These are phyloP conservation scores for Verticillium dahliae DNA, from an alignment of 2,329 filamentous ascomycete species.

Conservation along the genomic window DNA sequence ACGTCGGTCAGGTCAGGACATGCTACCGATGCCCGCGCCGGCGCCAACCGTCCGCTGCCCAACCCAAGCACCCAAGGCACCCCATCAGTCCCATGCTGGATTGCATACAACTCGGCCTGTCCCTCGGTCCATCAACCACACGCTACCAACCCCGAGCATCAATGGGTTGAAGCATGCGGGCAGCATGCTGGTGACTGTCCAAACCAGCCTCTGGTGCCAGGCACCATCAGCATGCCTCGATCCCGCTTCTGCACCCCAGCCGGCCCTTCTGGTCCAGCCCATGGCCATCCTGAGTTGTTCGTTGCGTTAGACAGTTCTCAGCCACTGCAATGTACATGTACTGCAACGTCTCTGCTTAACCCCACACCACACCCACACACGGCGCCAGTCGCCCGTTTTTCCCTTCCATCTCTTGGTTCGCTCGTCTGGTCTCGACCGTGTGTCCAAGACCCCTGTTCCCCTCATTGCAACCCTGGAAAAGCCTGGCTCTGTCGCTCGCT, in stretches of 20 bases:
- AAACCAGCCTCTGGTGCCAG: neutral
- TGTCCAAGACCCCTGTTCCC: neutral
- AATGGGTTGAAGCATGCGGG: neutral
- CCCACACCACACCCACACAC: neutral
- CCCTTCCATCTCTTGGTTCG: neutral
- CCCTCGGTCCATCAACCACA: neutral
- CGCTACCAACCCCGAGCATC: neutral
- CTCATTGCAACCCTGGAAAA: neutral
- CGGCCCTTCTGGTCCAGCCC: neutral
- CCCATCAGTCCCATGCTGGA: neutral
- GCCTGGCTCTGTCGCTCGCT: neutral
- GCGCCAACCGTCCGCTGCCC: neutral
- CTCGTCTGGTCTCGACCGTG: neutral
- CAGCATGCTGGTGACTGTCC: neutral
- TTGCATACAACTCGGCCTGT: neutral
- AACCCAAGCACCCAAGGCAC: neutral
- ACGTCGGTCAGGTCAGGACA: neutral
- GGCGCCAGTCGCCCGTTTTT: neutral
- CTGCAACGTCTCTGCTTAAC: neutral
- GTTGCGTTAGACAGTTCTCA: neutral
- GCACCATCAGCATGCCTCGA: neutral
- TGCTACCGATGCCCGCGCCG: neutral
- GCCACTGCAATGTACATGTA: neutral
- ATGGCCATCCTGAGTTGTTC: neutral
- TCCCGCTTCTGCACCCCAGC: neutral